These are phyloP conservation scores for Eucalyptus viminalis DNA, from an alignment of 345 rosid species.

Conservation along the genomic window DNA sequence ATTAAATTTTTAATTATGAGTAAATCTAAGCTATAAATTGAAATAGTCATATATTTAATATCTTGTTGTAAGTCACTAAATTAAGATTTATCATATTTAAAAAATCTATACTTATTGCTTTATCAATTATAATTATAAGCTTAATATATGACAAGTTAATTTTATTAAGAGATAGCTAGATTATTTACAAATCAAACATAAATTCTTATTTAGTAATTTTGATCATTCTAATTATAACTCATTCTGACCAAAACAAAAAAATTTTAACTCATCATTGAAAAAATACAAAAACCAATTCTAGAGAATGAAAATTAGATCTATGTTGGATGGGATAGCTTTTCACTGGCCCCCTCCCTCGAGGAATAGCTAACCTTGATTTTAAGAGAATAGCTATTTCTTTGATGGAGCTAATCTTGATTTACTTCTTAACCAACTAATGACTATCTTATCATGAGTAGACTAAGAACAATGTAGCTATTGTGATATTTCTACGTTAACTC, in stretches of 20 bases:
- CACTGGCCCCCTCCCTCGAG: too few species aligned
- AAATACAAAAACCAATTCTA: not conserved
- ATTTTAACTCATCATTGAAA: not conserved
- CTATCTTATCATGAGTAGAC: too few species aligned
- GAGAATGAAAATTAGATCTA: not conserved
- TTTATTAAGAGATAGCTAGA: not conserved
- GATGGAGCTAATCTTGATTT: too few species aligned
- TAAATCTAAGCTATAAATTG: not conserved
- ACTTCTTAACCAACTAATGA: too few species aligned
- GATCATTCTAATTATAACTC: not conserved
- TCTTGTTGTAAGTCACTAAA: not conserved
- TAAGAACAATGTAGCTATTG: too few species aligned
- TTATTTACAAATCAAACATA: not conserved
- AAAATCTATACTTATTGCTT: not conserved
- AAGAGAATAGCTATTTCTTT: too few species aligned
- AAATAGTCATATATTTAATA: not conserved
- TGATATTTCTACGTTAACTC: rapidly evolving
- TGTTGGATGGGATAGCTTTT: rapidly evolving
- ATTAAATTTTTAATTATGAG: not conserved
- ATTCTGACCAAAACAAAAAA: too few species aligned
- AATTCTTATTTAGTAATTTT: not conserved
- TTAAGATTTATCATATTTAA: not conserved
- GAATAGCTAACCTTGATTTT: not conserved
- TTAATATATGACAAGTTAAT: not conserved
- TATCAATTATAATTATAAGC: not conserved